These are phyloP conservation scores for Fusarium caatingaense DNA, from an alignment of 2,329 filamentous ascomycete genomes.

Conservation along the genomic window DNA sequence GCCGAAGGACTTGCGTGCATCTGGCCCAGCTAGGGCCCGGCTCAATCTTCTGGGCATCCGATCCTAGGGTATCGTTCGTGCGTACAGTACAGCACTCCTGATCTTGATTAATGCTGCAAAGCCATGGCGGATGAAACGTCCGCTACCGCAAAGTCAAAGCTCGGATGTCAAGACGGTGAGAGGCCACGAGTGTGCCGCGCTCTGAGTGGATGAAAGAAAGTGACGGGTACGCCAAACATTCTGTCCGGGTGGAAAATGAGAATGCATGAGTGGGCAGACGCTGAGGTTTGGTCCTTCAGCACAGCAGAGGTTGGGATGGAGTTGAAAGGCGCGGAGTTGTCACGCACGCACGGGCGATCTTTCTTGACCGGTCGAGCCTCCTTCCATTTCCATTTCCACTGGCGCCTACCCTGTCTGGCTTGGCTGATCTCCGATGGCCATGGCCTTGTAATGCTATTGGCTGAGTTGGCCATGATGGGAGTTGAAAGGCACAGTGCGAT, in stretches of 20 bases:
- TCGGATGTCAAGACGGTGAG: constrained; percentile 22
- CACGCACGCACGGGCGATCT: constrained; percentile 34
- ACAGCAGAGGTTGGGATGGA: constrained; percentile 22
- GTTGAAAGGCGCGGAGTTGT: constrained; percentile 42
- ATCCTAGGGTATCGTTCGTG: constrained; percentile 16
- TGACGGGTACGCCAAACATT: constrained; percentile 20
- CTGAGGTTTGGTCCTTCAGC: constrained; percentile 15
- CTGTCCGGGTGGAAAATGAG: constrained; percentile 42
- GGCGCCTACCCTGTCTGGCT: constrained; percentile 23
- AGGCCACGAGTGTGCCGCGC: constrained; percentile 18
- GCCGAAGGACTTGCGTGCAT: constrained; percentile 29
- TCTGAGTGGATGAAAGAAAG: constrained; percentile 1
- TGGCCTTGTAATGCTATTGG: constrained; percentile 23
- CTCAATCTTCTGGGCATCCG: constrained; percentile 34
- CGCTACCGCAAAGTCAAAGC: constrained; percentile 24
- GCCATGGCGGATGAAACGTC: constrained; percentile 21
- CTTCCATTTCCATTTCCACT: constrained; percentile 21
- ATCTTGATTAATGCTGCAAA: constrained; percentile 23
- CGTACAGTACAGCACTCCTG: not conserved
- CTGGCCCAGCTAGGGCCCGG: constrained; percentile 20
- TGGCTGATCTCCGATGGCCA: not conserved
- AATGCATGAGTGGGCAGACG: constrained; percentile 24
- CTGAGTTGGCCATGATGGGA: not conserved
- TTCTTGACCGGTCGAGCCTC: constrained; percentile 43
- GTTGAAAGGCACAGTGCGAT: constrained; percentile 3